phyloP scores from a whole-genome alignment of 176 grass and related monocot genomes.

The Carex myosuroides region DNA sequence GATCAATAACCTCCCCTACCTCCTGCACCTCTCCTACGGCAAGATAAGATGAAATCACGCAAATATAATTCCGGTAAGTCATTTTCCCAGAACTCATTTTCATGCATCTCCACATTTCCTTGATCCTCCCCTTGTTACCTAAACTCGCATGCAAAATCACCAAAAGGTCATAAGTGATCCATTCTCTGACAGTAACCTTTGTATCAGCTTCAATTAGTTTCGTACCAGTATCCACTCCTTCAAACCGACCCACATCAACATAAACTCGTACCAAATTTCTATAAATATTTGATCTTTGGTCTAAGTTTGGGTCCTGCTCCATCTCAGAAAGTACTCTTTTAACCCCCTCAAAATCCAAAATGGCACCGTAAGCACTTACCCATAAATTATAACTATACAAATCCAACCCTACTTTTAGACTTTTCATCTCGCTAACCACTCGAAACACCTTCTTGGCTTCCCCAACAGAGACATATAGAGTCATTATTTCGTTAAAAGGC shows the following conservation, averaged over 20 bases:
- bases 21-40: conserved; percentile 41
- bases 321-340: conserved; percentile 63
- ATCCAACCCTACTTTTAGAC: conserved; percentile 40
- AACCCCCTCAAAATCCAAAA: conserved; percentile 44
- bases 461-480: conserved; percentile 69
- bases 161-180: conserved; percentile 73
- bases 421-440: conserved; percentile 47
- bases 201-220: conserved; percentile 42
- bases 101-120: conserved; percentile 85
- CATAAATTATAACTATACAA: conserved; percentile 86
- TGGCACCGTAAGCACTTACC: conserved; percentile 47
- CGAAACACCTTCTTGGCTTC: conserved; percentile 44
- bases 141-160: conserved; percentile 50
- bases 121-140: conserved; percentile 46
- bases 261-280: conserved; percentile 44
- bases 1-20: conserved; percentile 43
- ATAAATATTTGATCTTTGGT: conserved; percentile 56
- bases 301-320: conserved; percentile 45
- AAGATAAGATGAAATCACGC: conserved; percentile 53
- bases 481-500: conserved; percentile 84
- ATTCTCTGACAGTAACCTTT: conserved; percentile 65
- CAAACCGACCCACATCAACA: conserved; percentile 36
- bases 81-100: conserved; percentile 49
- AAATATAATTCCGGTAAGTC: conserved; percentile 58
- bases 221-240: conserved; percentile 24